Conservation (phyloP, 2,329 filamentous ascomycete species). For the Ophiosphaerella narmari region DNA sequence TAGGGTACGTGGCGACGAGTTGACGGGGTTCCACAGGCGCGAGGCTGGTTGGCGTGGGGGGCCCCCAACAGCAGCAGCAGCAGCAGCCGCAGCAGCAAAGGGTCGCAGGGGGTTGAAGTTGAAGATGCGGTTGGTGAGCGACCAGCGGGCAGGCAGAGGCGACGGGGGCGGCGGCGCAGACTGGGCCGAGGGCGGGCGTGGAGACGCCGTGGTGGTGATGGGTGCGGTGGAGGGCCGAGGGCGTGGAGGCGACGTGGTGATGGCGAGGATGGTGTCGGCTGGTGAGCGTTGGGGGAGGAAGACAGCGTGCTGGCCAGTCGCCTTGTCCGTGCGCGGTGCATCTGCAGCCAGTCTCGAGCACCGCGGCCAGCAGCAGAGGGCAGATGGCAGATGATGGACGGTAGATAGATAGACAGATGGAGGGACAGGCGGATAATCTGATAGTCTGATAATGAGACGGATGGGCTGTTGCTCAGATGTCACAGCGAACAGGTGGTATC, state of each 20-base stretch:
- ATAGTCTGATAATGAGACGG: too few relatives aligned
- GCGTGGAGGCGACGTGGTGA: slow-evolving; percentile 6
- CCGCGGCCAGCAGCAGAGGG: too few relatives aligned
- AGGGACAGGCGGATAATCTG: too few relatives aligned
- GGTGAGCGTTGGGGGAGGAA: too few relatives aligned
- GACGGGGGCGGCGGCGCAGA: slow-evolving; percentile 30
- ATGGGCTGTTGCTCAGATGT: too few relatives aligned
- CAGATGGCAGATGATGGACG: too few relatives aligned
- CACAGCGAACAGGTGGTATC: too few relatives aligned
- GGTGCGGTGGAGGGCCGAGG: slow-evolving; percentile 10
- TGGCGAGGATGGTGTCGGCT: too few relatives aligned
- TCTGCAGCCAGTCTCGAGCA: too few relatives aligned
- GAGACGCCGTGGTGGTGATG: slow-evolving; percentile 30
- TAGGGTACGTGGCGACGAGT: slow-evolving; percentile 59
- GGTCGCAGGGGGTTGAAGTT: slow-evolving; percentile 35
- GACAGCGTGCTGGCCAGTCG: neutral
- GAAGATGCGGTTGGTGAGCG: slow-evolving; percentile 50
- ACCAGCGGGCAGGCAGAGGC: slow-evolving; percentile 44
- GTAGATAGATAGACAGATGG: too few relatives aligned
- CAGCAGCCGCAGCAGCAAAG: slow-evolving; percentile 18
- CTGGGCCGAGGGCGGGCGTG: slow-evolving; percentile 34
- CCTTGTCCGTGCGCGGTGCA: slow-evolving; percentile 17
- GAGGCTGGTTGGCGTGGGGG: slow-evolving; percentile 50
- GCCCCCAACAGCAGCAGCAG: neutral
- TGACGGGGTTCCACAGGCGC: slow-evolving; percentile 65